These are phyloP conservation scores for Cercophora newfieldiana DNA, from an alignment of 495 filamentous ascomycete genomes.

Conservation along the genomic window DNA sequence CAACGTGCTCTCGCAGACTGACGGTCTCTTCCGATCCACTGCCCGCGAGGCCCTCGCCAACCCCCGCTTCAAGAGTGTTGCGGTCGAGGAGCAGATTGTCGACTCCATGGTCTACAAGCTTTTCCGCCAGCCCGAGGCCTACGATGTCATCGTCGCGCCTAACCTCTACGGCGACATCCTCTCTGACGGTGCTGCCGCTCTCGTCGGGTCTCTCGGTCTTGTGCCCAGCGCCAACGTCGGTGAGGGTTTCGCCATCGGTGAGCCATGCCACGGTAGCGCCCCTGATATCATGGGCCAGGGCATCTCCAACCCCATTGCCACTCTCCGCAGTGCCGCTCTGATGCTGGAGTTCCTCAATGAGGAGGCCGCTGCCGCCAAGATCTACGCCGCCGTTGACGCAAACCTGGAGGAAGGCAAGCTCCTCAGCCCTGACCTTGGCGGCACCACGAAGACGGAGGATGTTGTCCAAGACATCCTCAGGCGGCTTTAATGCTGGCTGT, in stretches of 20 bases:
- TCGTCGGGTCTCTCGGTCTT: conserved; percentile 90
- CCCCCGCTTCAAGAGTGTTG: conserved; percentile 59
- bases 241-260: conserved; percentile 91
- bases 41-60: conserved; percentile 68
- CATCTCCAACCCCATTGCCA: conserved; percentile 96
- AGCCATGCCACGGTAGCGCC: conserved; percentile 95
- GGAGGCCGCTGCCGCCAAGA: conserved; percentile 78
- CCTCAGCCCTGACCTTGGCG: conserved; percentile 89
- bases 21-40: conserved; percentile 89
- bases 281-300: conserved; percentile 92
- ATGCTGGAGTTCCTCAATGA: conserved; percentile 96
- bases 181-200: conserved; percentile 90
- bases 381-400: conserved; percentile 89
- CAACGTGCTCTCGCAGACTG: conserved; percentile 94
- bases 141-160: conserved; percentile 97
- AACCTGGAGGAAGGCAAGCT: conserved; percentile 82
- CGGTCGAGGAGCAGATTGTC: conserved; percentile 95
- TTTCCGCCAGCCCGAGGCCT: conserved; percentile 88
- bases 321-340: conserved; percentile 82
- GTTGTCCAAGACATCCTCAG: conserved; percentile 87
- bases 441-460: conserved; percentile 81
- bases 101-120: conserved; percentile 99
- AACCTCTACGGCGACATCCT: conserved; percentile 79
- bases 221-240: conserved; percentile 98
- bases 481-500: conserved; percentile 58